These are phyloP conservation scores for Pseudogymnoascus sp. DNA, from an alignment of 2,329 filamentous ascomycete genomes.

Conservation along the genomic window DNA sequence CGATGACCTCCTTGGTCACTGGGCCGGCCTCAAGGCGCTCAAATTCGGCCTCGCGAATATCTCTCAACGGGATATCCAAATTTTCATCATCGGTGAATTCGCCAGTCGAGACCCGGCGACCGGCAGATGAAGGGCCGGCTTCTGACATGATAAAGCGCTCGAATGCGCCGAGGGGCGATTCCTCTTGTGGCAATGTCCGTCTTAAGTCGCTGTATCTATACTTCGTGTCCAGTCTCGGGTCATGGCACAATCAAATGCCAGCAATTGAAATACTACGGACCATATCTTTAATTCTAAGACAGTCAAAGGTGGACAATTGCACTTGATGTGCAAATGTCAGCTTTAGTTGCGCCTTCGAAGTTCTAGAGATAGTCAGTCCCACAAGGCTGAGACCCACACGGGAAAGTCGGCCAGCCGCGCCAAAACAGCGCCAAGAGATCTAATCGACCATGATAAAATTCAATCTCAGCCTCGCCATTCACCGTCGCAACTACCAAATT, in stretches of 20 bases:
- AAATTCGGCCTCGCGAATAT: conserved; percentile 3
- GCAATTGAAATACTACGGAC: not conserved
- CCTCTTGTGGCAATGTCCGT: not conserved
- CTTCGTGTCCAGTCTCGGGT: not conserved
- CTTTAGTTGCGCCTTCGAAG: not conserved
- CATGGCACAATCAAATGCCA: conserved; percentile 1
- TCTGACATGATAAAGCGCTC: not conserved
- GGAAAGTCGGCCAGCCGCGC: conserved; percentile 1
- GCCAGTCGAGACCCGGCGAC: not conserved
- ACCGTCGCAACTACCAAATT: conserved; percentile 3
- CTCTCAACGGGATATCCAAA: not conserved
- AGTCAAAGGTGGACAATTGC: not conserved
- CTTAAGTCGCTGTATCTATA: not conserved
- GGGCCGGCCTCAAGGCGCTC: not conserved
- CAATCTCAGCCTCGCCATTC: conserved; percentile 7
- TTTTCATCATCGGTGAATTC: conserved; percentile 3
- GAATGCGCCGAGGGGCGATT: not conserved
- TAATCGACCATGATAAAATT: conserved; percentile 7
- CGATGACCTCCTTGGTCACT: not conserved
- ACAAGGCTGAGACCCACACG: conserved; percentile 3
- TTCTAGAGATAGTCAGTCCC: not conserved
- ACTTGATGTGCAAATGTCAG: not conserved
- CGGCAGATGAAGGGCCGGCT: not conserved
- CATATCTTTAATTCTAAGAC: not conserved
- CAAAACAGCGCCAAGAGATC: conserved; percentile 1